Evolutionary conservation across 2,329 filamentous ascomycete species (phyloP), one percentile per base, ranked within the genome.

Genomic region (Colletotrichum cereale): DNA sequence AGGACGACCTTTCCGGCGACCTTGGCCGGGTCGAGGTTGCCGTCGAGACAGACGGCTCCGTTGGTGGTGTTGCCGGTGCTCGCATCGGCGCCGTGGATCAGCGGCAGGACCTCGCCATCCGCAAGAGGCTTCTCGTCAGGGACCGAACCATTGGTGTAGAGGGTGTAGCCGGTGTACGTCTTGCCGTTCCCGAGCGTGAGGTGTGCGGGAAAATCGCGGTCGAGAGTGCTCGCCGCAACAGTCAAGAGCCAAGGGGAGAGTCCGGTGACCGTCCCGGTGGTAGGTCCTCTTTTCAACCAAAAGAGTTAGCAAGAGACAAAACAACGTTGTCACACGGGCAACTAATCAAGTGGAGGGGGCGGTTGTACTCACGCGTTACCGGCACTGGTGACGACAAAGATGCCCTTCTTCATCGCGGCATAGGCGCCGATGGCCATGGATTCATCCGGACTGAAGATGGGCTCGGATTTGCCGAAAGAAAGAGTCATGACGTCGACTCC

Each of bases 141-240:
- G 5, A 67, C 67, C 31, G 62, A 67, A 29, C 48, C 48, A 2
- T 62, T 48, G 26, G 38, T 50, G 34, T 71, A 71, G 29, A 71
- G 48, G 18, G 62, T 62, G 34, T 21, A 26, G 26, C 67, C 67
- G 4, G 56, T 67, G 56, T 66, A 71, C 21, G 31, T 71, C 56
- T 57, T 60, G 16, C 63, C 67, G 38, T 71, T 62, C 11, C 67
- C 67, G 4, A 71, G 63, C 31, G 38, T 57, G 21, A 67, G 40
- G 14, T 48, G 5, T 18, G 62, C 62, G 12, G 67, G 67, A 8
- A 71, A 71, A 26, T 67, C 62, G 16, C 67, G 67, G 50, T 71
- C 67, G n/a, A 71, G 31, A 8, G 62, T 71, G 63, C 63, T 71
- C n/a, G 67, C 63, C 2, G 31, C 67, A 3, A 71, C 67, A 14